Conservation (phyloP, 352 stramenopile species). For the Pythium oligandrum region DNA sequence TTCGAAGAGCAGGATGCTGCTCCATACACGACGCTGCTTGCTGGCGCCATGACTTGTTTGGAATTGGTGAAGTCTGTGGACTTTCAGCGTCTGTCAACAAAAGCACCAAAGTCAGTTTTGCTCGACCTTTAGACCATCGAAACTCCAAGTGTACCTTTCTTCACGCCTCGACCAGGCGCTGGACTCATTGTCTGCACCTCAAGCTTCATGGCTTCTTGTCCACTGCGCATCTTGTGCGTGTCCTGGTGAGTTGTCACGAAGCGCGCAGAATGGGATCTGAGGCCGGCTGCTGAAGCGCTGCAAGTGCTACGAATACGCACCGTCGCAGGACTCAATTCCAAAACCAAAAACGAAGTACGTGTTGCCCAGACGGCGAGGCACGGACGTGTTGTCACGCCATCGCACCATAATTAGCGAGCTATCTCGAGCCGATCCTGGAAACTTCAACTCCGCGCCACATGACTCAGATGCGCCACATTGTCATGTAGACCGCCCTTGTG, state of each 20-base stretch:
- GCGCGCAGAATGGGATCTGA: too few relatives aligned
- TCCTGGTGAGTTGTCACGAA: too few relatives aligned
- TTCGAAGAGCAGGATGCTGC: conserved; percentile 39
- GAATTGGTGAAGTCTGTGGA: conserved; percentile 26
- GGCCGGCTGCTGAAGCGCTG: too few relatives aligned
- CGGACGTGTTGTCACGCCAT: too few relatives aligned
- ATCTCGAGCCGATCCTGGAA: too few relatives aligned
- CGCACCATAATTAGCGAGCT: too few relatives aligned
- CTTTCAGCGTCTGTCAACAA: conserved; percentile 5
- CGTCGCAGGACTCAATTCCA: too few relatives aligned
- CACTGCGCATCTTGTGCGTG: too few relatives aligned
- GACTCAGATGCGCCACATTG: conserved; percentile 13
- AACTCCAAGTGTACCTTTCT: conserved; percentile 14
- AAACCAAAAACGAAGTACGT: too few relatives aligned
- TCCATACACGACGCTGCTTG: conserved; percentile 35
- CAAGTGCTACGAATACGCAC: too few relatives aligned
- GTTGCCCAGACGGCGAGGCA: too few relatives aligned
- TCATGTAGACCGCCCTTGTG: conserved; percentile 2
- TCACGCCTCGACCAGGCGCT: conserved; percentile 13
- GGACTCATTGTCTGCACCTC: conserved; percentile 16
- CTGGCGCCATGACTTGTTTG: conserved; percentile 41
- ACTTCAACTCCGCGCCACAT: too few relatives aligned
- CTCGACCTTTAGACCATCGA: not conserved
- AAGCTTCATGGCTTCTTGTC: conserved; percentile 13
- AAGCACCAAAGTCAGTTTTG: not conserved